phyloP scores from a whole-genome alignment of 2,329 filamentous ascomycete genomes.

The Atkinsonella texensis region DNA sequence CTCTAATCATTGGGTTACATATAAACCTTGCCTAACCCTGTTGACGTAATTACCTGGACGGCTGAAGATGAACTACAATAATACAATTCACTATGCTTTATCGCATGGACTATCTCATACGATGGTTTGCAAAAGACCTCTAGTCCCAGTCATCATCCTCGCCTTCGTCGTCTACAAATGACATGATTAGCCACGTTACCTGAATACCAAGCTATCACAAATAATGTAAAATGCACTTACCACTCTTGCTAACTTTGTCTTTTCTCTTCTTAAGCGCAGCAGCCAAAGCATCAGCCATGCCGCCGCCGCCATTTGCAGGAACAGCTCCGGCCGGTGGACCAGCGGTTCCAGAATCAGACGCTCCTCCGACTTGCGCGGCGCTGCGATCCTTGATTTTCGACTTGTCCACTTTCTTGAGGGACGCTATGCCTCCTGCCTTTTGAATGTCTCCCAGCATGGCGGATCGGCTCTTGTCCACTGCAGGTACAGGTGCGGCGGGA shows the following conservation, averaged over 20 bases:
- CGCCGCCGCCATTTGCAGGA: slow-evolving; percentile 44
- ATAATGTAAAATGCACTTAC: slow-evolving; percentile 44
- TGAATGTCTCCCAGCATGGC: slow-evolving; percentile 63
- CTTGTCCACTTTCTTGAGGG: slow-evolving; percentile 66
- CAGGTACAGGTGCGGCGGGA: slow-evolving; percentile 31
- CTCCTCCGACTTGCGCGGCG: slow-evolving; percentile 44
- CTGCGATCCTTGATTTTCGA: slow-evolving; percentile 61
- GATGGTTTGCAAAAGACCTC: slow-evolving; percentile 15
- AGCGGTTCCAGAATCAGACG: slow-evolving; percentile 38
- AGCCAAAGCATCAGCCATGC: slow-evolving; percentile 73
- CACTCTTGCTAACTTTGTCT: slow-evolving; percentile 87
- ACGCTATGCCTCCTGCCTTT: slow-evolving; percentile 51
- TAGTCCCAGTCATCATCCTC: slow-evolving; percentile 62
- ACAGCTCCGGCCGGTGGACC: slow-evolving; percentile 39
- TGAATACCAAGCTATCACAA: background rate
- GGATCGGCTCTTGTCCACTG: slow-evolving; percentile 35
- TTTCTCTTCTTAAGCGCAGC: slow-evolving; percentile 72
- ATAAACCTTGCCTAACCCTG: too few relatives aligned
- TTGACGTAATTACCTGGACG: too few relatives aligned
- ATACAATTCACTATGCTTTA: background rate
- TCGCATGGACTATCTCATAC: background rate
- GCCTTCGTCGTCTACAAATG: slow-evolving; percentile 54
- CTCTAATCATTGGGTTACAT: too few relatives aligned
- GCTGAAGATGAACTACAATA: background rate
- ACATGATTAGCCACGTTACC: slow-evolving; percentile 4